Evolutionary conservation across 2,329 filamentous ascomycete genomes (phyloP).

Genomic region (Diaporthe nobilis): DNA sequence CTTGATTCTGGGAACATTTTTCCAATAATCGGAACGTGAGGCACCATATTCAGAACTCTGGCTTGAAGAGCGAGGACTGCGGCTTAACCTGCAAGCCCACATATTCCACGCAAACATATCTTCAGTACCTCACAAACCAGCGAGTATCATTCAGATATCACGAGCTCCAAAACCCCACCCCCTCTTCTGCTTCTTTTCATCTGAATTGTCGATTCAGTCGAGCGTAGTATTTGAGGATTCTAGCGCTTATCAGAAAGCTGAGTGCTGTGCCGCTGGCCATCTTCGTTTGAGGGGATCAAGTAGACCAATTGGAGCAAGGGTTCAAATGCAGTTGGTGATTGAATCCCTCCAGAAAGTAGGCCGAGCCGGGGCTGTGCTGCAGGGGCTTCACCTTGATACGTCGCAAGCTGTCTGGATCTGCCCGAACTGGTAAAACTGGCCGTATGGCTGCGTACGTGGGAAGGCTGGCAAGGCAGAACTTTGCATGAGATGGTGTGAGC

Average conservation of each 20-base stretch:
- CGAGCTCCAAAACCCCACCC: background rate
- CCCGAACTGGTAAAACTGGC: background rate
- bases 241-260: constrained; percentile 9
- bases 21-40: no score
- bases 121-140: no score
- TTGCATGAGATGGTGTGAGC: background rate
- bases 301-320: background rate
- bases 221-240: no score
- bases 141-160: background rate
- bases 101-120: no score
- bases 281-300: background rate
- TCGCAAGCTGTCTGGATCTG: constrained; percentile 1
- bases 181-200: background rate
- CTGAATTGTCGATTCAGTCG: background rate
- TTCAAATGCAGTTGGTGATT: constrained; percentile 5
- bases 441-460: background rate
- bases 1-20: no score
- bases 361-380: constrained; percentile 9
- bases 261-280: constrained; percentile 1
- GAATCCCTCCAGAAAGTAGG: background rate
- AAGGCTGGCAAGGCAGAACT: background rate
- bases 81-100: no score
- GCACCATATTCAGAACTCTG: no score
- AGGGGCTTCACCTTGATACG: background rate
- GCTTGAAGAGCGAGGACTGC: no score